These are phyloP conservation scores for Colletotrichum euphorbiae DNA, from an alignment of 2,329 filamentous ascomycete species.

Conservation along the genomic window DNA sequence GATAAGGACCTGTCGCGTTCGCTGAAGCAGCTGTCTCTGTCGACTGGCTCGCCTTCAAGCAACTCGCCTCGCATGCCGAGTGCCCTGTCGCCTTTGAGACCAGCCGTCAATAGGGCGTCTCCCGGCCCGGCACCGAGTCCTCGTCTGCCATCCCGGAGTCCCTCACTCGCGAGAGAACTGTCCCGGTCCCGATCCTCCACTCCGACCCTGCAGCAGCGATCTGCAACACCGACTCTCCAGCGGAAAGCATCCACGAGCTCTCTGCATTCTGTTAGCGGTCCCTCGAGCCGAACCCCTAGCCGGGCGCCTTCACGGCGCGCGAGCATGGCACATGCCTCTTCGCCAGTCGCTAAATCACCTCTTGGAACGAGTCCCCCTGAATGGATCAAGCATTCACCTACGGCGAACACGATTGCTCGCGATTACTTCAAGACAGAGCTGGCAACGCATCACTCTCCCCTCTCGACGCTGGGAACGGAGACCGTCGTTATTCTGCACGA, in stretches of 20 bases:
- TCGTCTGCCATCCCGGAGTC: conserved; percentile 56
- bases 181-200: conserved; percentile 57
- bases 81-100: conserved; percentile 51
- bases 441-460: conserved; percentile 66
- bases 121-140: conserved; percentile 51
- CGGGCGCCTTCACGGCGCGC: conserved; percentile 59
- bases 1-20: conserved; percentile 54
- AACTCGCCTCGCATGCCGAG: conserved; percentile 47
- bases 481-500: conserved; percentile 91
- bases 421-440: conserved; percentile 79
- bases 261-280: conserved; percentile 61
- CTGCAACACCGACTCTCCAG: conserved; percentile 61
- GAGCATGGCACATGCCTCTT: conserved; percentile 59
- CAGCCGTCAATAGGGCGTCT: conserved; percentile 51
- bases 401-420: conserved; percentile 69
- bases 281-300: conserved; percentile 43
- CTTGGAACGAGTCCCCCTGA: conserved; percentile 50
- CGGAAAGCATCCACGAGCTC: conserved; percentile 70
- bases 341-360: conserved; percentile 56
- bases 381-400: conserved; percentile 55
- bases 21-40: conserved; percentile 58
- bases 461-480: conserved; percentile 59
- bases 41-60: conserved; percentile 45
- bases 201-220: conserved; percentile 58
- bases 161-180: conserved; percentile 52